A percentile compares a stretch with the other conserved stretches of the same genome.
Conservation (phyloP, 768 basidiomycete species). For the Naganishia antarctica region DNA sequence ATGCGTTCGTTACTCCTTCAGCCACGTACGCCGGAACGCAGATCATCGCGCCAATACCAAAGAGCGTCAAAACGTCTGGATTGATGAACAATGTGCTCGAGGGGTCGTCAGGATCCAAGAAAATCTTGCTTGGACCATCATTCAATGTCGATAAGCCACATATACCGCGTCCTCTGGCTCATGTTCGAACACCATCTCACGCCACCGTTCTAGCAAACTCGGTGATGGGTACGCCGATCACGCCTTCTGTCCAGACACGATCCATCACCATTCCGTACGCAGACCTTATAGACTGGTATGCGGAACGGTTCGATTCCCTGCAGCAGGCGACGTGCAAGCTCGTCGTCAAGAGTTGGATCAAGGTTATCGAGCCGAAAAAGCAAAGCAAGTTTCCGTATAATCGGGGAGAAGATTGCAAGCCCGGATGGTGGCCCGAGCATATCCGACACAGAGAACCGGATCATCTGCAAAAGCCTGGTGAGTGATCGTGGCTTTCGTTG, state of each 20-base stretch:
- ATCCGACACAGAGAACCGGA: constrained; percentile 52
- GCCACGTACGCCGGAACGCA: neutral
- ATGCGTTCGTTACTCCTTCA: constrained; percentile 12
- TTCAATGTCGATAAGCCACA: neutral
- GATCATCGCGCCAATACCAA: constrained; percentile 1
- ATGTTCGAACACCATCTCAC: constrained; percentile 10
- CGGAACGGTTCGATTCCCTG: constrained; percentile 40
- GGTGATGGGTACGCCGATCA: neutral
- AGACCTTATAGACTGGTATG: constrained; percentile 43
- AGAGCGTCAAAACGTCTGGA: constrained; percentile 13
- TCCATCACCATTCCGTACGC: constrained; percentile 33
- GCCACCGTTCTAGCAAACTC: neutral
- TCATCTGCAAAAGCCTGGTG: constrained; percentile 49
- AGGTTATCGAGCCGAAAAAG: constrained; percentile 52
- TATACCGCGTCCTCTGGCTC: constrained; percentile 6
- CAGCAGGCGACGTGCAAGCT: constrained; percentile 49
- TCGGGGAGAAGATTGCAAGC: constrained; percentile 49
- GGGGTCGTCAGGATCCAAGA: neutral
- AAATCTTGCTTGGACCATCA: constrained; percentile 3
- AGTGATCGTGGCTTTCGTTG: constrained; percentile 22
- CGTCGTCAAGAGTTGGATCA: constrained; percentile 52
- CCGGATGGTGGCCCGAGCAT: constrained; percentile 51
- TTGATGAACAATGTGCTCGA: constrained; percentile 16
- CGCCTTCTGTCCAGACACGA: constrained; percentile 5
- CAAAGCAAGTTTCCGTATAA: constrained; percentile 51